Evolutionary conservation across 1,284 basidiomycete species (phyloP), one percentile per base, ranked within the genome.

Genomic region (Porogramme epimiltina): DNA sequence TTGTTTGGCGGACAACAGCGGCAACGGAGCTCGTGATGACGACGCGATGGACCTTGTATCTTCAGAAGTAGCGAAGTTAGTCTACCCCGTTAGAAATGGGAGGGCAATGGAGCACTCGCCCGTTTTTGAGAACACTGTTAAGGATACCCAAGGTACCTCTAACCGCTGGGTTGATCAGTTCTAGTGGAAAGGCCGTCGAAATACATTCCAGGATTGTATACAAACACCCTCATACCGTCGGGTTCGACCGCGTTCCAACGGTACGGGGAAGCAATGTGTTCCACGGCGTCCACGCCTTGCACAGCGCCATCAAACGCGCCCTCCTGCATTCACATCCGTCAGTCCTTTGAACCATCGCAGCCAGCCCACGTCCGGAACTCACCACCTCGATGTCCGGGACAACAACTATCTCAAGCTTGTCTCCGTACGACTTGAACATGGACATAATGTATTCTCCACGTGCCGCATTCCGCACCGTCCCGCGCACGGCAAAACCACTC

Each of bases 21-120:
- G 78, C 82, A 40, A 73, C 76, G 1, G 87, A 80, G 19, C 73
- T 74, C 0, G 85, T 87, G 51, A 90, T 67, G 40, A 92, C 82
- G 28, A 93, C 73, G 0, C 89, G 80, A 65, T 83, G 79, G 51
- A 90, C 73, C 18, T 66, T 61, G 22, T 75, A 8, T 13, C 28
- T 31, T n/a, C n/a, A n/a, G n/a, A n/a, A n/a, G n/a, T n/a, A n/a
- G n/a, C n/a, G n/a, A n/a, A n/a, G n/a, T n/a, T n/a, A 8, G 28
- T 6, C 13, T 8, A 8, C 6, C 8, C 6, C 28, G 28, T 13
- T 8, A 31, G 6, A 13, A 31, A 8, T 13, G n/a, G n/a, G n/a
- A n/a, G n/a, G n/a, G 28, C 13, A 8, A 13, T 8, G 13, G 13
- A 13, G 6, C 8, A 8, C 28, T 31, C 28, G 63, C 54, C 76